Conservation (phyloP, 2,329 filamentous ascomycete genomes). For the Fusarium sulawesiense region DNA sequence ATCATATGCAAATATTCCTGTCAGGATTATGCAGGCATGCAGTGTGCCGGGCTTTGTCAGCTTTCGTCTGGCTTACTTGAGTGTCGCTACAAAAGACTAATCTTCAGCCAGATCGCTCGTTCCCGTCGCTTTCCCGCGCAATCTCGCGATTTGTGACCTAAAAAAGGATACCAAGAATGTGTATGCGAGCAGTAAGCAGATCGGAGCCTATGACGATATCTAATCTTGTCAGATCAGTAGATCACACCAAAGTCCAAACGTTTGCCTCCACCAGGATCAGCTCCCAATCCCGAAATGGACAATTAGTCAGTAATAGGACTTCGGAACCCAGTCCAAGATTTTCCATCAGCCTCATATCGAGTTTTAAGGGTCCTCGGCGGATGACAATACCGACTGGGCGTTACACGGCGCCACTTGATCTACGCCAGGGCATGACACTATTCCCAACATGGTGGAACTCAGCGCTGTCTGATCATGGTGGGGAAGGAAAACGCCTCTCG, state of each 20-base stretch:
- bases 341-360: neutral
- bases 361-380: neutral
- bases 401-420: conserved; percentile 2
- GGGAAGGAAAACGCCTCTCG: neutral
- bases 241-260: neutral
- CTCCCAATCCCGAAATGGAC: neutral
- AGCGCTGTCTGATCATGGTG: conserved; percentile 10
- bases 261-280: neutral
- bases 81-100: neutral
- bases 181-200: neutral
- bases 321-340: too few relatives aligned
- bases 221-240: neutral
- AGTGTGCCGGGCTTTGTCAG: neutral
- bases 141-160: neutral
- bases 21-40: neutral
- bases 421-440: conserved; percentile 6
- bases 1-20: neutral
- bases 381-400: neutral
- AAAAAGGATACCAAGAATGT: neutral
- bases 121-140: neutral
- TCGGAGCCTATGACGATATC: neutral
- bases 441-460: conserved; percentile 17
- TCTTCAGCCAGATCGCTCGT: neutral
- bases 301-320: neutral
- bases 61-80: neutral